Evolutionary conservation across 352 stramenopile species (phyloP).

Genomic region (Pythium folliculosum): DNA sequence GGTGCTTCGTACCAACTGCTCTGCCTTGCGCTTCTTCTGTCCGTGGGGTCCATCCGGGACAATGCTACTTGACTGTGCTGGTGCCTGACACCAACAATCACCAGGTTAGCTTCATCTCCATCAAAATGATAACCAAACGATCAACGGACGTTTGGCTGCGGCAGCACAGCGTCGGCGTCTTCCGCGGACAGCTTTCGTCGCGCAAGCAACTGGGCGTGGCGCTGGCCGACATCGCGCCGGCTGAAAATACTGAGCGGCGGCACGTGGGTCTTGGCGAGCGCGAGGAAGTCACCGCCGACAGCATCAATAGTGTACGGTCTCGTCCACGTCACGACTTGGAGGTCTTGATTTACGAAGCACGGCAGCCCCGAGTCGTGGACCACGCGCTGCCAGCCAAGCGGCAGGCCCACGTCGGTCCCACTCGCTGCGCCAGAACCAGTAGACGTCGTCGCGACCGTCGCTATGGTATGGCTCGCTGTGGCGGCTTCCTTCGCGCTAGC

Average conservation of each 20-base stretch:
- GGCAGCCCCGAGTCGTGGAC: conserved; percentile 65
- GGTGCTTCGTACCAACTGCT: background rate
- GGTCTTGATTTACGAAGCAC: conserved; percentile 64
- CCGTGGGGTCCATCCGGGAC: background rate
- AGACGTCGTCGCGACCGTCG: background rate
- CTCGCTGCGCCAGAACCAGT: background rate
- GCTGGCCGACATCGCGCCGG: background rate
- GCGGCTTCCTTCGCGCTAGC: background rate
- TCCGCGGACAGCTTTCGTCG: conserved; percentile 6
- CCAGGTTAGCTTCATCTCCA: background rate
- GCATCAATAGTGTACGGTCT: conserved; percentile 61
- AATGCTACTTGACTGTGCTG: background rate
- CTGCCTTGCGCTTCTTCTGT: conserved; percentile 21
- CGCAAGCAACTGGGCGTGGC: background rate
- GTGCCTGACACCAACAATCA: background rate
- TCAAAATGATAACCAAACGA: background rate
- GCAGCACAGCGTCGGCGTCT: background rate
- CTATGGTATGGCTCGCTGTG: background rate
- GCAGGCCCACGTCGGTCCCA: conserved; percentile 38
- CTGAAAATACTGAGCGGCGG: conserved; percentile 69
- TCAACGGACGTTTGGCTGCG: background rate
- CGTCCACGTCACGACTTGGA: conserved; percentile 69
- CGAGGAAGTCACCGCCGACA: conserved; percentile 40
- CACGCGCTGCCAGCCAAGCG: conserved; percentile 62
- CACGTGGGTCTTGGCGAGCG: conserved; percentile 56